Conservation (phyloP, 2,329 filamentous ascomycete species). For the Purpureocillium lavendulum region DNA sequence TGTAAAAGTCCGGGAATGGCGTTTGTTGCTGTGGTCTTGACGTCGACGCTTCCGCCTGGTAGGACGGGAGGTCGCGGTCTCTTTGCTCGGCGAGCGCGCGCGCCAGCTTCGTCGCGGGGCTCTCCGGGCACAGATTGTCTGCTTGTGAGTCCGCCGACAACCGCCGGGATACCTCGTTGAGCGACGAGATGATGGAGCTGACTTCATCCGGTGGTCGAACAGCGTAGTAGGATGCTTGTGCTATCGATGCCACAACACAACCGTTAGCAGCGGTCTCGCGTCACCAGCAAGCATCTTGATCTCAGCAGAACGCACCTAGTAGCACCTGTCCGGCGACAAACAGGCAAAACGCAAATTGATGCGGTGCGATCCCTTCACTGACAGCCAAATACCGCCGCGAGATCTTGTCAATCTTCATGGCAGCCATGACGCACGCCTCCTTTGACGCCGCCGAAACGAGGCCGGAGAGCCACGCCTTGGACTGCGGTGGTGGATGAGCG, state of each 20-base stretch:
- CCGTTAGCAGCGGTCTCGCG: not conserved
- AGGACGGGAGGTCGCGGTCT: not conserved
- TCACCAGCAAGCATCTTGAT: no score
- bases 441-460: slow-evolving; percentile 14
- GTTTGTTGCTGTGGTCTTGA: not conserved
- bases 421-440: slow-evolving; percentile 30
- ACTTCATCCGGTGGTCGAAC: slow-evolving; percentile 22
- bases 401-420: slow-evolving; percentile 28
- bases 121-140: slow-evolving; percentile 6
- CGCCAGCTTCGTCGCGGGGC: slow-evolving; percentile 26
- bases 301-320: slow-evolving; percentile 4
- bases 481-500: slow-evolving; percentile 24
- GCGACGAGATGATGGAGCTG: slow-evolving; percentile 20
- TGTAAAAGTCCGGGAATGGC: not conserved
- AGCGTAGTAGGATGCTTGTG: slow-evolving; percentile 6
- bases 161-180: slow-evolving; percentile 25
- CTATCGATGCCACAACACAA: not conserved
- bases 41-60: not conserved
- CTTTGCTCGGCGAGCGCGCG: slow-evolving; percentile 11
- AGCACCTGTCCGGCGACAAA: slow-evolving; percentile 25
- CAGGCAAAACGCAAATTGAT: slow-evolving; percentile 29
- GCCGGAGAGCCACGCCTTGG: slow-evolving; percentile 9
- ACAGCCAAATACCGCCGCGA: slow-evolving; percentile 9
- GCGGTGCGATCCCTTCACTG: slow-evolving; percentile 13
- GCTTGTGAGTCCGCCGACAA: no score